These are phyloP conservation scores for Cyclospora cayetanensis DNA, from an alignment of 169 alveolate genomes.

Conservation along the genomic window DNA sequence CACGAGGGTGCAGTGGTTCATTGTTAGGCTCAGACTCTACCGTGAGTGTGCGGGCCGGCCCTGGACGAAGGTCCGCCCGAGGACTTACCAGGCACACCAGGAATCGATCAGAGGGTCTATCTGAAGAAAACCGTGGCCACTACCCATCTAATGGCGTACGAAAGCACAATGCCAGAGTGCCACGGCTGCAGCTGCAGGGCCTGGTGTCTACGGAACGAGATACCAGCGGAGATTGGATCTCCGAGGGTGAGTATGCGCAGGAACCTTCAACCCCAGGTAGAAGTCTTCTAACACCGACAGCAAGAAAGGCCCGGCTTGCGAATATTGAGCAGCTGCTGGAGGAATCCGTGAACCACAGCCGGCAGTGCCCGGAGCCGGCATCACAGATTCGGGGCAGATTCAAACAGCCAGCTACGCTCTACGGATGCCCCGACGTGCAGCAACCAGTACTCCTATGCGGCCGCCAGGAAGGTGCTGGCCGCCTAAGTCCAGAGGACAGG, in stretches of 20 bases:
- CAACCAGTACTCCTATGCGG: neutral
- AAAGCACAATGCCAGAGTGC: neutral
- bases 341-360: neutral
- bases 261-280: neutral
- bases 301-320: neutral
- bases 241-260: neutral
- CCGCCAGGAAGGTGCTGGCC: neutral
- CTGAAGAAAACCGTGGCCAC: no score
- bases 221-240: neutral
- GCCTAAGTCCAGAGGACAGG: neutral
- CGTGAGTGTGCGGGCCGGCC: no score
- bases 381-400: neutral
- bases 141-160: no score
- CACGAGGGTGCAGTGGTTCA: no score
- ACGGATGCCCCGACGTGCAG: neutral
- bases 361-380: neutral
- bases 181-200: neutral
- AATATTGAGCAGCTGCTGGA: neutral
- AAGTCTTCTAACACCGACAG: neutral
- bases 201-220: neutral
- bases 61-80: no score
- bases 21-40: no score
- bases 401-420: neutral
- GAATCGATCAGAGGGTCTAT: no score
- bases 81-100: no score